Conservation (phyloP, 768 basidiomycete species). For the Collybia sp. region DNA sequence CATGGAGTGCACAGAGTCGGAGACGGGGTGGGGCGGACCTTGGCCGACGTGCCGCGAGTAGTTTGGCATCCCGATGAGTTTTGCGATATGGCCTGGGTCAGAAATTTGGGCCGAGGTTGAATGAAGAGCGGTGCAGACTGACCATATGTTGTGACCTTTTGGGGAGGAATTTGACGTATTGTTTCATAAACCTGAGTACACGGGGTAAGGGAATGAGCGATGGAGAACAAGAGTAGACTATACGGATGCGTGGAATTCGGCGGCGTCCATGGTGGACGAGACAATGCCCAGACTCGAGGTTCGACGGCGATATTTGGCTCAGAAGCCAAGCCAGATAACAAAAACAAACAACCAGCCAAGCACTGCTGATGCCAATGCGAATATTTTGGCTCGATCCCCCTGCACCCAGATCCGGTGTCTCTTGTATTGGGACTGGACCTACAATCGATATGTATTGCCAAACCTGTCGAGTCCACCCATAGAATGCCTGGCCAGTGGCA, state of each 20-base stretch:
- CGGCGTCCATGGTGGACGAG: conserved; percentile 49
- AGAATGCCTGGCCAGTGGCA: too few relatives aligned
- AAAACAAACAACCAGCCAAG: too few relatives aligned
- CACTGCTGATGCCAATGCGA: too few relatives aligned
- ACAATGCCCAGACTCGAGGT: too few relatives aligned
- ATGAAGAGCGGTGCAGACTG: conserved; percentile 4
- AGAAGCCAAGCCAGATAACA: too few relatives aligned
- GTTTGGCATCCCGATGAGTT: conserved; percentile 72
- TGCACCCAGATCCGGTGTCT: too few relatives aligned
- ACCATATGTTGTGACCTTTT: conserved; percentile 78
- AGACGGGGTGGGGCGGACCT: conserved; percentile 35
- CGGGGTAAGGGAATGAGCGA: neutral
- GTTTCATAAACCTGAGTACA: conserved; percentile 61
- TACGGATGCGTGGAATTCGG: conserved; percentile 60
- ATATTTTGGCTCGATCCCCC: too few relatives aligned
- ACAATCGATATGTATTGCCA: too few relatives aligned
- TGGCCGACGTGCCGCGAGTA: conserved; percentile 82
- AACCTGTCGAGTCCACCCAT: too few relatives aligned
- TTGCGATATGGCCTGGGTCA: conserved; percentile 68
- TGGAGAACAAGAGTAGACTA: conserved; percentile 8
- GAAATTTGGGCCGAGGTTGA: neutral
- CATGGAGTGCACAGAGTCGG: neutral
- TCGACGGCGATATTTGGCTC: too few relatives aligned
- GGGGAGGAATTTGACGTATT: conserved; percentile 64
- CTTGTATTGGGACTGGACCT: too few relatives aligned